These are phyloP conservation scores for Diaporthe humulicola DNA, from an alignment of 2,329 filamentous ascomycete species.

Conservation along the genomic window DNA sequence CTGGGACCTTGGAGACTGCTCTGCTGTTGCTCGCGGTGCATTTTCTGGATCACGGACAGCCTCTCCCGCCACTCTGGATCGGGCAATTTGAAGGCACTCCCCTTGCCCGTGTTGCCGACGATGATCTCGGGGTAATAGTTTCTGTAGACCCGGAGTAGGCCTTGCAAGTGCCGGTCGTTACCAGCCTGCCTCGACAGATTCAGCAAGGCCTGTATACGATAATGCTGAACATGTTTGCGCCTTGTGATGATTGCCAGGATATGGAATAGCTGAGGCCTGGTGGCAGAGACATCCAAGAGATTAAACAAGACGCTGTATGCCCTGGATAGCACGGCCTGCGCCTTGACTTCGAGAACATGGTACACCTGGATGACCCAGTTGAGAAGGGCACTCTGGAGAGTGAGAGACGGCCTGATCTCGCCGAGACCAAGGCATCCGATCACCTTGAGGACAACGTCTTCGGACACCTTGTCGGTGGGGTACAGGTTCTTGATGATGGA, in stretches of 20 bases:
- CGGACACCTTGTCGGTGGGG: slow-evolving; percentile 74
- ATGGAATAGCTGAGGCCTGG: slow-evolving; percentile 76
- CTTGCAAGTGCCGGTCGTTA: slow-evolving; percentile 80
- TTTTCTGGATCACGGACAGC: slow-evolving; percentile 75
- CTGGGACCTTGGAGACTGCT: slow-evolving; percentile 55
- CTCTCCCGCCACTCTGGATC: slow-evolving; percentile 80
- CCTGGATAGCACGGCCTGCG: slow-evolving; percentile 71
- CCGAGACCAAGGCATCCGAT: slow-evolving; percentile 84
- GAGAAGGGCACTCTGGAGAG: slow-evolving; percentile 78
- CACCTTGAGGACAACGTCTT: slow-evolving; percentile 72
- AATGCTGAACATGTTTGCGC: slow-evolving; percentile 85
- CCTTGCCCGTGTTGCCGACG: slow-evolving; percentile 75
- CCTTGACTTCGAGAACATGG: slow-evolving; percentile 72
- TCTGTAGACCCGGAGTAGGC: slow-evolving; percentile 85
- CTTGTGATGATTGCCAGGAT: slow-evolving; percentile 83
- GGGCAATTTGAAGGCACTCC: slow-evolving; percentile 76
- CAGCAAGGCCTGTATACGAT: slow-evolving; percentile 81
- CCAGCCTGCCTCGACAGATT: slow-evolving; percentile 68
- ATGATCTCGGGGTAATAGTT: slow-evolving; percentile 94
- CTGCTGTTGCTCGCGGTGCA: slow-evolving; percentile 62
- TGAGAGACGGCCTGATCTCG: slow-evolving; percentile 78
- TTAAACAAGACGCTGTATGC: slow-evolving; percentile 85
- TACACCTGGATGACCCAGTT: slow-evolving; percentile 85
- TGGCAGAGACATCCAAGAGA: slow-evolving; percentile 70
- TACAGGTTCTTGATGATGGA: slow-evolving; percentile 81